Evolutionary conservation across 2,329 filamentous ascomycete genomes (phyloP), one percentile per base, ranked within the genome.

Genomic region (Trichoderma oligosporum): DNA sequence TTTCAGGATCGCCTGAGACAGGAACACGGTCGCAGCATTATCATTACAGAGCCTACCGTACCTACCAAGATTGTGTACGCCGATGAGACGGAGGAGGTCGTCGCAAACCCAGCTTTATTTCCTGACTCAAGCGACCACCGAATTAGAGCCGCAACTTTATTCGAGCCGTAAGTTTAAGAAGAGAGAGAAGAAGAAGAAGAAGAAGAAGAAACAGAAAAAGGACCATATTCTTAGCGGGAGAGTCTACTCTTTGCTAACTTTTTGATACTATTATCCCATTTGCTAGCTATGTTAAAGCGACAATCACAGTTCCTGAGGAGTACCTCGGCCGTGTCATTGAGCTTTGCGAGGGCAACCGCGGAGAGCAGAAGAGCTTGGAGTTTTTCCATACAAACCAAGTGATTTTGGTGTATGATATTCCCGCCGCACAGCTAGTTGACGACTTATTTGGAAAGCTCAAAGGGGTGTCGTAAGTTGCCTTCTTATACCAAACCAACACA

Each of bases 401-500:
- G 58, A 97, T 99, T 61, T 77, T 99, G 31, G 93, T 93, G 66
- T 99, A 99, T 70, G 84, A 92, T 52, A 75, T 99, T 1, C 94
- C 94, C 0, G 81, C 96, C 1, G 85, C 91, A 1, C 90, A 96
- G 54, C 79, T 99, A 4, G 94, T 99, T 1, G 94, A 97, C 65
- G 94, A 99, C 72, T 87, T 99, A 68, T 99, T 99, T 70, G 94
- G 94, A 52, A 97, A 96, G 73, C 79, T 99, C 53, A 99, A 99
- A 72, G 90, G 91, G 35, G 82, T 85, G 0, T 97, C 92, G 54
- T 77, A 68, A 59, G 73, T 68, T 8, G n/a, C n/a, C n/a, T n/a
- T n/a, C n/a, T n/a, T n/a, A n/a, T n/a, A n/a, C n/a, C n/a, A n/a
- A n/a, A n/a, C n/a, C 2, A 3, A 4, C 41, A 4, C 35, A 4